These are phyloP conservation scores for Lathyrus sativus DNA, from an alignment of 306 rosid species.

Conservation along the genomic window DNA sequence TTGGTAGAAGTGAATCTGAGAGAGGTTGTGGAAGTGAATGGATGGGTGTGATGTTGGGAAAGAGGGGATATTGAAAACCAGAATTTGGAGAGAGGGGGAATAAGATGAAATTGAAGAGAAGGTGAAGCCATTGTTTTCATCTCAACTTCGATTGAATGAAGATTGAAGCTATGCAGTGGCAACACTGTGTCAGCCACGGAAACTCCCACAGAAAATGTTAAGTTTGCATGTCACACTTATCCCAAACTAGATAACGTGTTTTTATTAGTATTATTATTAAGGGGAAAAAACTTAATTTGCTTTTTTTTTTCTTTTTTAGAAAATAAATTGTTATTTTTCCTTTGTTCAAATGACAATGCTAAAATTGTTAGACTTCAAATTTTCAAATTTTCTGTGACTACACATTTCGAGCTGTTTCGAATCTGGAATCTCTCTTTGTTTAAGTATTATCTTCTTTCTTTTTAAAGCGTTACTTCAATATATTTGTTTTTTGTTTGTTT, in stretches of 20 bases:
- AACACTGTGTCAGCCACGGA: constrained; percentile 40
- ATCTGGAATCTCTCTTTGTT: too few relatives aligned
- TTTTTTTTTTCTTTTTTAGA: not conserved
- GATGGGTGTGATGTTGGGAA: constrained; percentile 39
- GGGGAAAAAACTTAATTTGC: not conserved
- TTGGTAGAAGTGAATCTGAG: constrained; percentile 41
- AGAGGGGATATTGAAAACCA: constrained; percentile 41
- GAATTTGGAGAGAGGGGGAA: constrained; percentile 43
- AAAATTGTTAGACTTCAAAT: too few relatives aligned
- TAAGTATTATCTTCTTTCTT: too few relatives aligned
- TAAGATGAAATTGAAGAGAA: constrained; percentile 47
- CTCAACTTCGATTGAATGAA: constrained; percentile 1
- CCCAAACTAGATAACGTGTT: constrained; percentile 9
- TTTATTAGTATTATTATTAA: not conserved
- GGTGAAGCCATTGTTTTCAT: constrained; percentile 62
- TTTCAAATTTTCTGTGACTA: too few relatives aligned
- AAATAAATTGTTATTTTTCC: too few relatives aligned
- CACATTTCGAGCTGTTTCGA: too few relatives aligned
- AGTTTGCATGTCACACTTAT: not conserved
- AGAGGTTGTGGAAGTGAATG: constrained; percentile 41
- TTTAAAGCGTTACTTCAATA: too few relatives aligned
- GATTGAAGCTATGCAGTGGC: not conserved
- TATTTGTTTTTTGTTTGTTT: too few relatives aligned
- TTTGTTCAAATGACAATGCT: too few relatives aligned
- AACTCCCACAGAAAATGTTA: constrained; percentile 18